phyloP scores from a whole-genome alignment of 148 eudicot genomes.

The Dianthus caryophyllus region DNA sequence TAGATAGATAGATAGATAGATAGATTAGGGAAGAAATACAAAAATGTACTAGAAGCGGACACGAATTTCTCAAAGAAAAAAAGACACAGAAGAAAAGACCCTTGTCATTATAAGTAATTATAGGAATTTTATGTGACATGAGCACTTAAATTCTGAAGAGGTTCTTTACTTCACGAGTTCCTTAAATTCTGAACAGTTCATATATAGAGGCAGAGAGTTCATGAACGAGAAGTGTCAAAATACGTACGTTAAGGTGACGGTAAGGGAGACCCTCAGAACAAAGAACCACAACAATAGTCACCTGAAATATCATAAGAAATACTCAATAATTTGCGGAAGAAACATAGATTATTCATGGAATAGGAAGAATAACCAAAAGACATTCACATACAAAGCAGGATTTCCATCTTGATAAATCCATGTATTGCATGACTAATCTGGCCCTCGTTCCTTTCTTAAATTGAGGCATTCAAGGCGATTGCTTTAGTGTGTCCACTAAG shows the following conservation, averaged over 20 bases:
- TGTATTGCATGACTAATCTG: constrained; percentile 58
- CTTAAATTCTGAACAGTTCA: too few species aligned
- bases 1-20: too few species aligned
- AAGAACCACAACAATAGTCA: constrained; percentile 93
- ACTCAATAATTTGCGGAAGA: constrained; percentile 11
- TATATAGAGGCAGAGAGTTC: not conserved
- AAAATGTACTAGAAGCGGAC: too few species aligned
- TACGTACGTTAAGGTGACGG: constrained; percentile 98
- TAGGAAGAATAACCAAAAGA: not conserved
- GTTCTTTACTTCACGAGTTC: too few species aligned
- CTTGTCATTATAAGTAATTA: too few species aligned
- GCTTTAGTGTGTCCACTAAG: constrained; percentile 57
- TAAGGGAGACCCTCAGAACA: constrained; percentile 99
- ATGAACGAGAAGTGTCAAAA: not conserved
- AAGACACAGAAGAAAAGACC: too few species aligned
- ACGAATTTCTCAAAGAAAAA: too few species aligned
- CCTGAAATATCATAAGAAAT: constrained; percentile 53
- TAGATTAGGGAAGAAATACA: too few species aligned
- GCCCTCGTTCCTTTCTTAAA: constrained; percentile 59
- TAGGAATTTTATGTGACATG: too few species aligned
- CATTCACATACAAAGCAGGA: constrained; percentile 69
- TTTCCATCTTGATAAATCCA: constrained; percentile 76
- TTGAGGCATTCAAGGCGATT: constrained; percentile 34
- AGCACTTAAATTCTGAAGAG: too few species aligned
- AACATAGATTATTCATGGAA: constrained; percentile 1